These are phyloP conservation scores for Gastrolobium bilobum DNA, from an alignment of 306 rosid species.

Conservation along the genomic window DNA sequence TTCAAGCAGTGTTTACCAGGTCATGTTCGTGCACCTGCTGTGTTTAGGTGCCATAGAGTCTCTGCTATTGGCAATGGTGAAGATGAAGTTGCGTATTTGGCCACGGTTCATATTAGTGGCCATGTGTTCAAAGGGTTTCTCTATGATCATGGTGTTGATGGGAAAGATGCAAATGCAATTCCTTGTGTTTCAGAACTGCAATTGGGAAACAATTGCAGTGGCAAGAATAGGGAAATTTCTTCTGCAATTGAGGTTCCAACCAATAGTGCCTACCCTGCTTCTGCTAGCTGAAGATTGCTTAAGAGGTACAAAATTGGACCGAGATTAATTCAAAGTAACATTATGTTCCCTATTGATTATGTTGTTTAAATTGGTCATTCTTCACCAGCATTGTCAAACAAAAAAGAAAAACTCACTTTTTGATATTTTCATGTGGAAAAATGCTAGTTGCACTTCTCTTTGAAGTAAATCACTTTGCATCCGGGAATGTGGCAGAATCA, in stretches of 20 bases:
- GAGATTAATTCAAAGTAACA: conserved; percentile 12
- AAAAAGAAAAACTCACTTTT: background rate
- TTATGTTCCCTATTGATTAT: background rate
- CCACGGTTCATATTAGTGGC: conserved; percentile 82
- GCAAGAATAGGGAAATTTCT: conserved; percentile 65
- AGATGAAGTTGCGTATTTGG: conserved; percentile 74
- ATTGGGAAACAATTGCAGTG: conserved; percentile 61
- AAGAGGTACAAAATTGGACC: conserved; percentile 43
- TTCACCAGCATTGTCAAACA: background rate
- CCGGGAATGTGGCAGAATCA: too few species aligned
- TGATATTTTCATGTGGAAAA: background rate
- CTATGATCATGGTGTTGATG: conserved; percentile 81
- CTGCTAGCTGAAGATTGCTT: conserved; percentile 52
- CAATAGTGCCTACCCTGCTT: conserved; percentile 56
- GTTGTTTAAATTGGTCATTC: background rate
- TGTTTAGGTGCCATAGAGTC: conserved; percentile 79
- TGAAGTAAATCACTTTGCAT: background rate
- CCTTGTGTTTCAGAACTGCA: conserved; percentile 68
- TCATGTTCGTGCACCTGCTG: conserved; percentile 78
- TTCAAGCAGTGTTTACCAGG: conserved; percentile 69
- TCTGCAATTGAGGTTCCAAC: conserved; percentile 56
- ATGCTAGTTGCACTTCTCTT: background rate
- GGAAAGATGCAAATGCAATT: conserved; percentile 53
- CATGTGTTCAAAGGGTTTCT: conserved; percentile 87
- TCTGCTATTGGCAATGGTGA: conserved; percentile 75